Base-by-base conservation (phyloP, 164 flowering plant genomes). In the Kingdonia uniflora region DNA sequence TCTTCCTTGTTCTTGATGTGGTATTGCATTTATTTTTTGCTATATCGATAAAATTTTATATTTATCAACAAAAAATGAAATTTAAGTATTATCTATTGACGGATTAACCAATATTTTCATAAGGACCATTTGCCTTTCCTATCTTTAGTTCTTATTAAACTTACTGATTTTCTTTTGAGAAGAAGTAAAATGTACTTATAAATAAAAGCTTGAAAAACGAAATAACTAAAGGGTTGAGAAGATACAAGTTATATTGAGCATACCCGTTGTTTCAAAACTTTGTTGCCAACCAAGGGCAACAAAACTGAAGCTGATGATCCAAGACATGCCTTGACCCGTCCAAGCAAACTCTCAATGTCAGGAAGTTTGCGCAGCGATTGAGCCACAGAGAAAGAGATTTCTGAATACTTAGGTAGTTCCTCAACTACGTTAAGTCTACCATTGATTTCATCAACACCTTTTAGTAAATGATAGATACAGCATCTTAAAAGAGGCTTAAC, bases 381-480 rank as follows among this genome's bases (percentile, higher is more conserved):
- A 57, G 80, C 71, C 57, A 76, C 46, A 24, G 75, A 49, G 22
- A 60, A 35, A 55, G 69, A 55, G n/a, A 76, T 57, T 55, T 86
- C 99, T 42, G 85, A 17, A 55, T 70, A 68, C 23, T 56, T 60
- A 56, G 72, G 63, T 22, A 94, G 55, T 54, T 57, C 59, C 60
- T 89, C 90, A 49, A 94, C 95, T 13, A 78, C 85, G 68, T 82
- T 61, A 51, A 89, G 95, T 70, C 99, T 81, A 23, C 69, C 55
- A 60, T 82, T 82, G 46, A 89, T 94, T 57, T 66, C 74, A 22
- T 68, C 80, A 41, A 76, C 74, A 72, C 79, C 78, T 61, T 75
- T 81, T 42, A 94, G 74, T 26, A 96, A 96, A 73, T 89, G 96
- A 67, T 97, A 89, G 52, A 94, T 82, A 96, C 99, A 94, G 44